A percentile compares a stretch with the other conserved stretches of the same genome.
These are phyloP conservation scores for Uromyces viciae-fabae DNA, from an alignment of 1,284 basidiomycete species.

Conservation along the genomic window DNA sequence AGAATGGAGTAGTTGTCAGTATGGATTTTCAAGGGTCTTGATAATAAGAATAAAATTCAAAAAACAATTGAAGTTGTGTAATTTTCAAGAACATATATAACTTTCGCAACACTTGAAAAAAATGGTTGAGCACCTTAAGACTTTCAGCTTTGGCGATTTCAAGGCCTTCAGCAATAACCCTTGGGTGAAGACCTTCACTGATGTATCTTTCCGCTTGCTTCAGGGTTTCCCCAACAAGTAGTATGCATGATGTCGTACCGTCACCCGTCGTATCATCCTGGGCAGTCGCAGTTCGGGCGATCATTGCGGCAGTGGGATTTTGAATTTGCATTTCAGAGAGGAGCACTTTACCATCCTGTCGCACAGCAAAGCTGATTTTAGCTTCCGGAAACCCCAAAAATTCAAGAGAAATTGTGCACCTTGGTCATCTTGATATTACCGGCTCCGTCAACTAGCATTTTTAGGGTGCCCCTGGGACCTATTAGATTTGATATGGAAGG, in stretches of 20 bases:
- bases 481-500: slow-evolving; percentile 1
- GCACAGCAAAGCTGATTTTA: background rate
- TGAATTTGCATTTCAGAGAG: slow-evolving; percentile 99
- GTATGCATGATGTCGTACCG: slow-evolving; percentile 94
- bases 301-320: slow-evolving; percentile 99
- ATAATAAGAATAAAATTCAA: no score
- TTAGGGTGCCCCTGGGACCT: slow-evolving; percentile 93
- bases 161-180: slow-evolving; percentile 90
- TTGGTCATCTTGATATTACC: slow-evolving; percentile 99
- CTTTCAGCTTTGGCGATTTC: slow-evolving; percentile 97
- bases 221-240: slow-evolving; percentile 92
- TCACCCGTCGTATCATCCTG: slow-evolving; percentile 99
- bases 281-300: slow-evolving; percentile 94
- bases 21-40: no score
- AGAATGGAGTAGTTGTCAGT: no score
- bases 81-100: background rate
- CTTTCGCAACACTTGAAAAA: no score
- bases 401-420: slow-evolving; percentile 52
- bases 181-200: slow-evolving; percentile 96
- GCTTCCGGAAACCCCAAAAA: background rate
- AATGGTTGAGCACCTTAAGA: slow-evolving; percentile 64
- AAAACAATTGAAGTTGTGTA: no score
- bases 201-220: slow-evolving; percentile 98
- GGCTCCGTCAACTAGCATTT: slow-evolving; percentile 99
- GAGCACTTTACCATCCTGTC: slow-evolving; percentile 83